A percentile compares a stretch with the other conserved stretches of the same genome.
phyloP scores from a whole-genome alignment of 441 rosid species.

The Jatropha multifida region DNA sequence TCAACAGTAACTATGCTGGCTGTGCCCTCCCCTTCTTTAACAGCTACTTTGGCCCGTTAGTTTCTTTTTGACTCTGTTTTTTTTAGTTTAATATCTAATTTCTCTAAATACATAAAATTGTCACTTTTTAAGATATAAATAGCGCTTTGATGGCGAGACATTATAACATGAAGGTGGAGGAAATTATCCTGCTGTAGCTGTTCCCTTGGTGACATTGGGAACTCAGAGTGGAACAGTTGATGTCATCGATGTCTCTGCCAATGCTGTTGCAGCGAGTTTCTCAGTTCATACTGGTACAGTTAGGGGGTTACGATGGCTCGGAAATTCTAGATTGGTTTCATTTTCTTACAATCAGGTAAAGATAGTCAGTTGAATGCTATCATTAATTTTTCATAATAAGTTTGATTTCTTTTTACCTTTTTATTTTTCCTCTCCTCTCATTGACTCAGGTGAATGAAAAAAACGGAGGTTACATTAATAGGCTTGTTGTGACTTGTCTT shows the following conservation, averaged over 20 bases:
- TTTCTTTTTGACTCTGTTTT: constrained; percentile 33
- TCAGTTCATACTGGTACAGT: constrained; percentile 75
- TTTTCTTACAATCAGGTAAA: constrained; percentile 90
- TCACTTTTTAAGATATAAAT: constrained; percentile 10
- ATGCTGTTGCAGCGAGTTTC: constrained; percentile 90
- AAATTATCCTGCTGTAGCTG: constrained; percentile 87
- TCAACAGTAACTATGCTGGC: constrained; percentile 92
- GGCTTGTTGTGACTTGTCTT: constrained; percentile 85
- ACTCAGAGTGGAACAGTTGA: constrained; percentile 89
- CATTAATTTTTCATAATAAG: constrained; percentile 9
- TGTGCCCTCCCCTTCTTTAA: constrained; percentile 91
- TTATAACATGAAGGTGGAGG: constrained; percentile 78
- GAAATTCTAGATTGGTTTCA: constrained; percentile 94
- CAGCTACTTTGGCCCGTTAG: constrained; percentile 96
- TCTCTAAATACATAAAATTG: constrained; percentile 13
- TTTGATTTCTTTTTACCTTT: not conserved
- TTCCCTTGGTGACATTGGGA: constrained; percentile 98
- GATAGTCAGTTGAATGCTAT: constrained; percentile 15
- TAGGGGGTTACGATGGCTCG: constrained; percentile 97
- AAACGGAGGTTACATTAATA: constrained; percentile 88
- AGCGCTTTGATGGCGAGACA: constrained; percentile 27
- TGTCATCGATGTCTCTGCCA: constrained; percentile 88
- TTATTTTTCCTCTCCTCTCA: not conserved
- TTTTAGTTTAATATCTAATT: constrained; percentile 22
- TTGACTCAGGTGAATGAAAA: constrained; percentile 79